Percentiles rank a stretch among this genome's conserved stretches.
phyloP scores from a whole-genome alignment of 345 rosid species.

The Eucalyptus tenuipes region DNA sequence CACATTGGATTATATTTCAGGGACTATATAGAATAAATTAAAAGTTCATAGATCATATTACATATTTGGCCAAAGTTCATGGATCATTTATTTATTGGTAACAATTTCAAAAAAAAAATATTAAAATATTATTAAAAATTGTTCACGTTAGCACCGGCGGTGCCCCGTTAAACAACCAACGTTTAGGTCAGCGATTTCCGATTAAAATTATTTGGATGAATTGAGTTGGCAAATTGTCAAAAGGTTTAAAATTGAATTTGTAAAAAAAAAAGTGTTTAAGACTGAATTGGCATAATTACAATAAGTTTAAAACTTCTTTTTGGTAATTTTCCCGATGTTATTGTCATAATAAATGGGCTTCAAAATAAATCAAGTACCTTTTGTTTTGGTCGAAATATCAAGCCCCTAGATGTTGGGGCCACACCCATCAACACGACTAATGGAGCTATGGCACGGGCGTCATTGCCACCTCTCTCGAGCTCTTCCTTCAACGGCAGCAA shows the following conservation, averaged over 20 bases:
- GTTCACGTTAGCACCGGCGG: accelerated
- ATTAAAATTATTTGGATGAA: too few species aligned
- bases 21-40: too few species aligned
- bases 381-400: neutral
- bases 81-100: too few species aligned
- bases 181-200: accelerated
- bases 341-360: neutral
- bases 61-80: neutral
- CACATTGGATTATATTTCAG: neutral
- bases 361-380: neutral
- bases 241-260: too few species aligned
- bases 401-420: neutral
- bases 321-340: too few species aligned
- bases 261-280: too few species aligned
- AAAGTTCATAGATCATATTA: accelerated
- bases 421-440: too few species aligned
- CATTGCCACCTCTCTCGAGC: neutral
- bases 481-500: neutral
- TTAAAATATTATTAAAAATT: too few species aligned
- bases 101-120: too few species aligned
- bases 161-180: neutral
- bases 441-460: neutral
- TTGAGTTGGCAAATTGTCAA: too few species aligned
- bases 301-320: too few species aligned
- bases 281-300: accelerated